Conservation (phyloP, 129 eudicot genomes). For the Sambucus nigra region DNA sequence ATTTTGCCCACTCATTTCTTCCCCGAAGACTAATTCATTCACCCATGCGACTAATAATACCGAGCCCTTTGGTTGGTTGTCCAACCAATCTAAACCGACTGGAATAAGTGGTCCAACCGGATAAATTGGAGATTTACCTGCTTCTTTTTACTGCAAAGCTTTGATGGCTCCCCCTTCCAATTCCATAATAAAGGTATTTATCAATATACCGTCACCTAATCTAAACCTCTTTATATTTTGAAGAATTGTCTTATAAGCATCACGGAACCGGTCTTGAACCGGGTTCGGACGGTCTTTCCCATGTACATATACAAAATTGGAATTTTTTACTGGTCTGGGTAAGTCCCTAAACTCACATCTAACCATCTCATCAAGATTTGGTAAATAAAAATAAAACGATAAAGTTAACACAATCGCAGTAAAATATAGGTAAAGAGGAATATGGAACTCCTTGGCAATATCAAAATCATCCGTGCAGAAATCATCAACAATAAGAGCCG, state of each 20-base stretch:
- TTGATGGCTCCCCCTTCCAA: conserved; percentile 34
- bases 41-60: conserved; percentile 36
- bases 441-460: conserved; percentile 24
- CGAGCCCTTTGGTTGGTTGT: conserved; percentile 34
- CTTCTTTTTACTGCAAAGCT: conserved; percentile 7
- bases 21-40: conserved; percentile 32
- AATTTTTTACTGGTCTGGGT: conserved; percentile 25
- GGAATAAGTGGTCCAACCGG: conserved; percentile 38
- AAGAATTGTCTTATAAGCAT: conserved; percentile 33
- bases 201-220: conserved; percentile 34
- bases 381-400: conserved; percentile 21
- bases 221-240: conserved; percentile 19
- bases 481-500: conserved; percentile 33
- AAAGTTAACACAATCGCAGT: conserved; percentile 30
- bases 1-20: conserved; percentile 35
- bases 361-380: conserved; percentile 33
- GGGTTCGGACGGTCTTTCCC: conserved; percentile 41
- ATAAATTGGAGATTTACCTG: conserved; percentile 28
- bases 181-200: conserved; percentile 36
- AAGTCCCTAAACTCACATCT: conserved; percentile 34
- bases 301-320: conserved; percentile 34
- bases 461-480: conserved; percentile 39
- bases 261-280: conserved; percentile 35
- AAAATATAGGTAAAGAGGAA: conserved; percentile 27
- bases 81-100: conserved; percentile 32